A percentile compares a stretch with the other conserved stretches of the same genome.
Evolutionary conservation across 2,329 filamentous ascomycete species (phyloP).

Genomic region (Penicillium frequentans): DNA sequence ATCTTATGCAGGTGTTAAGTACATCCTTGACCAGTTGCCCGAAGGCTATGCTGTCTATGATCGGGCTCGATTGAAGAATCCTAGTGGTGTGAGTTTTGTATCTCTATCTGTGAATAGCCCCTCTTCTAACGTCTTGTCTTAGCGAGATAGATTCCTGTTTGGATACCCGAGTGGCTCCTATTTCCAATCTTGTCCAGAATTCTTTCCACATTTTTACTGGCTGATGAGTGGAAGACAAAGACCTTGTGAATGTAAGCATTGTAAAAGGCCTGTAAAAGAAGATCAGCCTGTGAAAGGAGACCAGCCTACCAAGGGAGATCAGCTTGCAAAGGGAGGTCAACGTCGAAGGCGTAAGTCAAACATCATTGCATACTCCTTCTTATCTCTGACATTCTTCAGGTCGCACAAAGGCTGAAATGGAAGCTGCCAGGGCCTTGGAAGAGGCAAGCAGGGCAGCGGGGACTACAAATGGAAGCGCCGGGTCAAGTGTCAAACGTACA

Average conservation of each 20-base stretch:
- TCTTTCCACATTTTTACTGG: constrained; percentile 58
- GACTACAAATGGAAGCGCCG: background rate
- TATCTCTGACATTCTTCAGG: constrained; percentile 5
- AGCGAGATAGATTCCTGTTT: constrained; percentile 57
- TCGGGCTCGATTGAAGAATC: constrained; percentile 42
- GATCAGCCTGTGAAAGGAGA: too few relatives aligned
- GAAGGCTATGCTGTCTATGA: constrained; percentile 56
- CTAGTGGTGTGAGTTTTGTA: constrained; percentile 28
- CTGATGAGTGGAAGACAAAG: constrained; percentile 51
- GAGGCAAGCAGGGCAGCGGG: background rate
- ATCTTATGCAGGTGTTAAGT: constrained; percentile 41
- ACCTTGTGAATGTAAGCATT: constrained; percentile 54
- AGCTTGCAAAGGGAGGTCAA: background rate
- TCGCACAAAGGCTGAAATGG: constrained; percentile 8
- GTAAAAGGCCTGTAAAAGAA: constrained; percentile 21
- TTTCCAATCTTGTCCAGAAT: constrained; percentile 56
- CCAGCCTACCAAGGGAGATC: background rate
- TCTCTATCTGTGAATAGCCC: background rate
- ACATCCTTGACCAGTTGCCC: constrained; percentile 55
- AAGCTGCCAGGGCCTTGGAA: background rate
- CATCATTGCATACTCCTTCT: background rate
- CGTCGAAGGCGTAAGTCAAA: background rate
- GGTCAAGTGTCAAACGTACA: background rate
- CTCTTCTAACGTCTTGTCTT: background rate
- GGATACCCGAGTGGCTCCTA: constrained; percentile 54